Evolutionary conservation across 371 early-diverging fungal species (phyloP).

Genomic region (Mortierella sp.): DNA sequence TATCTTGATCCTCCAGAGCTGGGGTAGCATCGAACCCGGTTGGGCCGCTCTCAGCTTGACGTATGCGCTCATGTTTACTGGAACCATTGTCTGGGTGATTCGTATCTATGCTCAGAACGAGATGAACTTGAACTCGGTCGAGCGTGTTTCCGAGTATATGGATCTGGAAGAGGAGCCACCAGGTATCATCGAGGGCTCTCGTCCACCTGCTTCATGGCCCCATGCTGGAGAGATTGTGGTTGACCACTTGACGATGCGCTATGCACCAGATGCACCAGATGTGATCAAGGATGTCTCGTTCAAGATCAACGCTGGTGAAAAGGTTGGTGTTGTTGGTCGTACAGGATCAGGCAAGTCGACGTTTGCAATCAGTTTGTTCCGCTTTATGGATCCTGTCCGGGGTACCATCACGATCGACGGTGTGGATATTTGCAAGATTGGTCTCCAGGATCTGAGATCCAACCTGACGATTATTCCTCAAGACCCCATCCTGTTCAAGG

Average conservation of each 20-base stretch:
- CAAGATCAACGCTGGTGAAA: constrained; percentile 52
- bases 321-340: constrained; percentile 59
- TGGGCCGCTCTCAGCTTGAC: constrained; percentile 83
- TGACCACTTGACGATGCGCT: constrained; percentile 70
- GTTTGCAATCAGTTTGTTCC: constrained; percentile 72
- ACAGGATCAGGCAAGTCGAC: constrained; percentile 80
- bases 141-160: constrained; percentile 76
- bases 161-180: constrained; percentile 70
- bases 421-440: constrained; percentile 71
- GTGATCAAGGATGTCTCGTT: constrained; percentile 71
- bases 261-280: constrained; percentile 71
- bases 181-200: constrained; percentile 45
- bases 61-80: constrained; percentile 73
- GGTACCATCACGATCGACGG: constrained; percentile 77
- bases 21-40: constrained; percentile 60
- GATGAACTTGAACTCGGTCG: constrained; percentile 67
- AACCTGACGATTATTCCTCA: constrained; percentile 79
- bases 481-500: constrained; percentile 73
- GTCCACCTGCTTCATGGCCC: constrained; percentile 78
- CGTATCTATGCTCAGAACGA: constrained; percentile 84
- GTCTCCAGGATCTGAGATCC: constrained; percentile 70
- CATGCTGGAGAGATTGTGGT: constrained; percentile 72
- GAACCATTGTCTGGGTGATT: constrained; percentile 82
- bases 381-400: constrained; percentile 70
- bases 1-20: constrained; percentile 54